Evolutionary conservation across 2,329 filamentous ascomycete genomes (phyloP).

Genomic region (Aspergillus hiratsukae): DNA sequence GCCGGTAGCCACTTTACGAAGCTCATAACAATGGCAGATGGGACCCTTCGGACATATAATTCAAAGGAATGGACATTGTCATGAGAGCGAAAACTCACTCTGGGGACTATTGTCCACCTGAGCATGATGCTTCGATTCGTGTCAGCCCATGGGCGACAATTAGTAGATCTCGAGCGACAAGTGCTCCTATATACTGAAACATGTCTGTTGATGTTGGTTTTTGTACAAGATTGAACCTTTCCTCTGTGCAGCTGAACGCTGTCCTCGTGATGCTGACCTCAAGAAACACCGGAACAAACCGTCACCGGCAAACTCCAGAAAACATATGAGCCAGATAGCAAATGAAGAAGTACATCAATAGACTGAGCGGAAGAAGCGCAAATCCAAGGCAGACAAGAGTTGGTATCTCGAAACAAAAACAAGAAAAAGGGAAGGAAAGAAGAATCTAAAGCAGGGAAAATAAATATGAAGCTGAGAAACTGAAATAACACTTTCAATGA

Average conservation of each 20-base stretch:
- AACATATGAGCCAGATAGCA: not conserved
- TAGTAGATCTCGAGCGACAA: not conserved
- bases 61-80: not conserved
- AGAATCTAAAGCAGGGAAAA: not conserved
- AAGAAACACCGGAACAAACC: not conserved
- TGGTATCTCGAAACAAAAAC: not conserved
- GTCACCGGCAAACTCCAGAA: not conserved
- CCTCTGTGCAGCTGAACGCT: not conserved
- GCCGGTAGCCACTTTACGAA: not conserved
- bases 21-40: not conserved
- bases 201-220: not conserved
- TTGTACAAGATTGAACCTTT: not conserved
- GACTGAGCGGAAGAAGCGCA: constrained; percentile 2
- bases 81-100: not conserved
- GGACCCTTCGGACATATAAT: not conserved
- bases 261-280: not conserved
- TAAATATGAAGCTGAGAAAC: not conserved
- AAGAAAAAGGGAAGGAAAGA: not conserved
- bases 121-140: not conserved
- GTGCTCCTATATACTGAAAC: not conserved
- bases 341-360: not conserved
- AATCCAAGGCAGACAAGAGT: constrained; percentile 1
- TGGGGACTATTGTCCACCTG: not conserved
- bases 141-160: not conserved
- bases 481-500: constrained; percentile 8